These are phyloP conservation scores for Dioscorea alata DNA, from an alignment of 106 monocot species.

Conservation along the genomic window DNA sequence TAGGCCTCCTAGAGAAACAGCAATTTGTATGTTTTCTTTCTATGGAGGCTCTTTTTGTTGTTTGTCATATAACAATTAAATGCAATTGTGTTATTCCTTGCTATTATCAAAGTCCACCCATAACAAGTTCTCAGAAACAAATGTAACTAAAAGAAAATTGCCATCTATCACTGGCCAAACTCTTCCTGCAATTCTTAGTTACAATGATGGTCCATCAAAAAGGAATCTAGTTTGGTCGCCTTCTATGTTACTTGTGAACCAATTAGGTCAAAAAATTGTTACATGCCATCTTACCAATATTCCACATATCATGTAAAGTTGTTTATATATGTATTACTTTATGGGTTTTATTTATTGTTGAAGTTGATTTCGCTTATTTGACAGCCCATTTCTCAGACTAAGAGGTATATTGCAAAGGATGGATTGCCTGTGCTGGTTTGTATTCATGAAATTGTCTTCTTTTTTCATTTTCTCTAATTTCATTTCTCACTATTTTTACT, in stretches of 20 bases:
- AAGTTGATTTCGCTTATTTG: slow-evolving; percentile 5
- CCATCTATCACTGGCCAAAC: no score
- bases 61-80: no score
- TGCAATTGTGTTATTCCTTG: no score
- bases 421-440: slow-evolving; percentile 72
- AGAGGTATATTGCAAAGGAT: slow-evolving; percentile 83
- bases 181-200: no score
- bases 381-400: slow-evolving; percentile 87
- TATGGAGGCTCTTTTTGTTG: neutral
- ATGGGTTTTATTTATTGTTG: neutral
- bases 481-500: neutral
- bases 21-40: slow-evolving; percentile 58
- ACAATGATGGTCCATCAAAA: no score
- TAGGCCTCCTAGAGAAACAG: slow-evolving; percentile 73
- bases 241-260: no score
- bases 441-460: neutral
- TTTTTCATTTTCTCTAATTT: neutral
- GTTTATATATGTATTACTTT: neutral
- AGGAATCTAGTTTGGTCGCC: no score
- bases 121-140: no score
- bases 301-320: neutral
- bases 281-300: neutral
- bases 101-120: no score
- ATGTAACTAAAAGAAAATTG: no score
- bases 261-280: neutral